These are phyloP conservation scores for Colletotrichum sp. DNA, from an alignment of 2,329 filamentous ascomycete species.

Conservation along the genomic window DNA sequence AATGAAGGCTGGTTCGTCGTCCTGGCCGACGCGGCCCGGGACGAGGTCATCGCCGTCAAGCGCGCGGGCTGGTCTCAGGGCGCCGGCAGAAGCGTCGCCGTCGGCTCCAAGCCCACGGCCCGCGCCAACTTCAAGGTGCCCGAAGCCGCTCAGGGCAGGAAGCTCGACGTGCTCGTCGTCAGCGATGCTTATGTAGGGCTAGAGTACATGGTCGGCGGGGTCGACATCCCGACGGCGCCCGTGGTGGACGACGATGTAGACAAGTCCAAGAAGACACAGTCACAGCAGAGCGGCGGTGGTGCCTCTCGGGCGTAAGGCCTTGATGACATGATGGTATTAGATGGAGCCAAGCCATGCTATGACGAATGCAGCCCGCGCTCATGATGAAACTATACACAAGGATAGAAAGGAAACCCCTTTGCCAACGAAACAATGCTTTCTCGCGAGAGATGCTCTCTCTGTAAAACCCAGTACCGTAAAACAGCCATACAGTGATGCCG, in stretches of 20 bases:
- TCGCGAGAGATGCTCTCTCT: conserved; percentile 3
- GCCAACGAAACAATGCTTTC: not conserved
- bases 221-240: conserved; percentile 57
- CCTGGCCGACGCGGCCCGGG: conserved; percentile 67
- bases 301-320: not conserved
- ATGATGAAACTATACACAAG: not conserved
- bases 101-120: conserved; percentile 54
- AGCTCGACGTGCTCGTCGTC: conserved; percentile 75
- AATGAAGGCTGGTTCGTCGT: conserved; percentile 93
- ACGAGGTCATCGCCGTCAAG: conserved; percentile 87
- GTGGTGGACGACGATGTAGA: conserved; percentile 52
- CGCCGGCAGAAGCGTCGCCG: conserved; percentile 31
- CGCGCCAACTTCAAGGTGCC: conserved; percentile 67
- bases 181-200: conserved; percentile 91
- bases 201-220: conserved; percentile 53
- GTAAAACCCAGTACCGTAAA: not conserved
- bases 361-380: not conserved
- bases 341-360: not conserved
- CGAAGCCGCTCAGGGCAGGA: conserved; percentile 55
- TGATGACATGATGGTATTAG: not conserved
- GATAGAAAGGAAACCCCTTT: not conserved
- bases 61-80: conserved; percentile 72
- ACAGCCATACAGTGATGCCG: not conserved
- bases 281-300: not conserved
- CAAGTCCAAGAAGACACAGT: conserved; percentile 42